These are phyloP conservation scores for Henckelia pumila DNA, from an alignment of 257 asterid genomes.

Conservation along the genomic window DNA sequence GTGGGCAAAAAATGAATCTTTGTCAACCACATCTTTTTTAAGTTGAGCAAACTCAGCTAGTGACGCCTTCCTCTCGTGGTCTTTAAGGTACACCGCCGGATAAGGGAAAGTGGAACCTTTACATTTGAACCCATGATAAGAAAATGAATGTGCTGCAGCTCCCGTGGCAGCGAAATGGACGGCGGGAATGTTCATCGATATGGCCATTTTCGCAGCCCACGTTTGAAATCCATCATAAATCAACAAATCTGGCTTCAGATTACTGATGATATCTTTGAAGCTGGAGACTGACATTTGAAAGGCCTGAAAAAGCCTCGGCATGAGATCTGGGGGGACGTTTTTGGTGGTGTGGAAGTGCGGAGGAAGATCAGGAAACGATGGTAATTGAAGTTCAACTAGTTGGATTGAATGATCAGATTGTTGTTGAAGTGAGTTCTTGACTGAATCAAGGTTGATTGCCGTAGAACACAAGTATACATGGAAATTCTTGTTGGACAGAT, in stretches of 20 bases:
- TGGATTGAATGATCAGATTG: constrained; percentile 6
- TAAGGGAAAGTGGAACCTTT: neutral
- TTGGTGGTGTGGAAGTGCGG: constrained; percentile 16
- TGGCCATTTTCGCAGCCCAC: neutral
- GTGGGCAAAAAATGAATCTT: neutral
- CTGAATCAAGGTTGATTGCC: constrained; percentile 5
- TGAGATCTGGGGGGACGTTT: constrained; percentile 5
- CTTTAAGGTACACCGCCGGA: neutral
- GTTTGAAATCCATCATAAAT: neutral
- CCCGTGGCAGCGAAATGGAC: neutral
- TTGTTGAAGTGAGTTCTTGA: neutral
- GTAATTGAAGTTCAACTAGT: constrained; percentile 15
- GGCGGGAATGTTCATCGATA: neutral
- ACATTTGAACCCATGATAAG: neutral
- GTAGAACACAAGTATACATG: constrained; percentile 10
- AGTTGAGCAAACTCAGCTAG: neutral
- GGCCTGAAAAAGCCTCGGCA: neutral
- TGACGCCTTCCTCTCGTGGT: neutral
- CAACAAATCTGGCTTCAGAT: neutral
- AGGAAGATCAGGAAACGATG: constrained; percentile 17
- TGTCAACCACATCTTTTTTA: neutral
- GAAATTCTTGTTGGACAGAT: too few relatives aligned
- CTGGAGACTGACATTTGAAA: neutral
- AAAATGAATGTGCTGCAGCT: neutral
- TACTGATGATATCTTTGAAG: neutral